phyloP scores from a whole-genome alignment of 352 stramenopile species.

The Elongisporangium anandrum region DNA sequence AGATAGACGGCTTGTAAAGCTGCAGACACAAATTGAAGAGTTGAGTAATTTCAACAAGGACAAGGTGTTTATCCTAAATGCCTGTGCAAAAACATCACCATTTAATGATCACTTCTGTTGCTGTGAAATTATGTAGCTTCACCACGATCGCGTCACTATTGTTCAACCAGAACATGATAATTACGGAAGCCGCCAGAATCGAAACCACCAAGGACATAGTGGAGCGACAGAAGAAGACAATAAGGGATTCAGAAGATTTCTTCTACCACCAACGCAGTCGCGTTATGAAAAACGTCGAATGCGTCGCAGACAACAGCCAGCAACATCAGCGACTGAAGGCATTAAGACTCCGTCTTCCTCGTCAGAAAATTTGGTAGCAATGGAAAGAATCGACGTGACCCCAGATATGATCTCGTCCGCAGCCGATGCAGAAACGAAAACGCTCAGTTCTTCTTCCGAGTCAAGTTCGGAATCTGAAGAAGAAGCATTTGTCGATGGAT shows the following conservation, averaged over 20 bases:
- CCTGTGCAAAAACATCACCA: too few relatives aligned
- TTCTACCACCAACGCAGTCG: conserved; percentile 24
- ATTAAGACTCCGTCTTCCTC: conserved; percentile 15
- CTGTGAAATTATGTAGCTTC: conserved; percentile 30
- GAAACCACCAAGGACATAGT: conserved; percentile 18
- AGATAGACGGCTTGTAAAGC: conserved; percentile 89
- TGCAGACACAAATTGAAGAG: conserved; percentile 92
- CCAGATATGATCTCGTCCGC: background rate
- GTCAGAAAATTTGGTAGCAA: conserved; percentile 13
- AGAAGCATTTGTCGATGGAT: conserved; percentile 69
- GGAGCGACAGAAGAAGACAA: conserved; percentile 37
- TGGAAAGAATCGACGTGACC: conserved; percentile 7
- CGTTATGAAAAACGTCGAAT: conserved; percentile 23
- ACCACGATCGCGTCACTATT: conserved; percentile 56
- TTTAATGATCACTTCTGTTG: background rate
- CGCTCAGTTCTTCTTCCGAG: conserved; percentile 63
- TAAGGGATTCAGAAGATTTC: conserved; percentile 36
- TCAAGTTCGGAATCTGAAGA: conserved; percentile 84
- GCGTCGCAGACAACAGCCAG: conserved; percentile 28
- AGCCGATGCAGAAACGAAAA: conserved; percentile 48
- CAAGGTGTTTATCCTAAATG: too few relatives aligned
- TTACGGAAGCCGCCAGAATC: conserved; percentile 25
- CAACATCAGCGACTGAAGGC: conserved; percentile 13
- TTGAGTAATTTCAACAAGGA: conserved; percentile 81
- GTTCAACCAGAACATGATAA: conserved; percentile 62